Base-by-base conservation (phyloP, 805 yeast species). In the Candida ulmi region DNA sequence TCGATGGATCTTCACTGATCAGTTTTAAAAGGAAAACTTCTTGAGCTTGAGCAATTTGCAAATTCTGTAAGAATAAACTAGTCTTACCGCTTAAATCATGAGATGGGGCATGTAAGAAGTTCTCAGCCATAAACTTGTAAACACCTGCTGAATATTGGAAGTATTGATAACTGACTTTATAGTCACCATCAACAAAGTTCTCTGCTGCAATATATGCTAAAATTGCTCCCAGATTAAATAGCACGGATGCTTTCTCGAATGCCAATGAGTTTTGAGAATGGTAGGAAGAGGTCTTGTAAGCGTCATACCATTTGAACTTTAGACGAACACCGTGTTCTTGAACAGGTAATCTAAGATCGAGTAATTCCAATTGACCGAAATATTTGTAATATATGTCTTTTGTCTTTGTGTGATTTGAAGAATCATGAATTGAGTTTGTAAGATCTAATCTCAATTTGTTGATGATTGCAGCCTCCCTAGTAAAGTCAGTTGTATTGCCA, bases 51-150 rank as follows among this genome's bases (percentile, higher is more conserved):
- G 95, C 93, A 40, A 88, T 65, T 76, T 83, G 78, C 39, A 90
- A 58, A 46, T 72, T 72, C 13, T 71, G 58, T 37, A 91, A 68
- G 27, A 86, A 80, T 31, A 71, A 69, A 9, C 86, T 76, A 1
- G 87, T 78, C 17, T 81, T 76, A 26, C 83, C 83, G 43, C 73
- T 68, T 36, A 90, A 64, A 60, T 91, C 99, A 5, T 71, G 66
- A 4, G 88, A 77, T 1, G 98, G 96, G 0, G 96, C 91, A 61
- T 90, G 93, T 35, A 88, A 63, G 60, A 91, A 91, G 60, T 83
- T 85, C 48, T 84, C 91, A 33, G 81, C 71, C 19, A 90, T 66
- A 48, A 76, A 85, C 43, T 74, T 71, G 53, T 74, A 83, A 24
- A 88, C 72, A 1, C 96, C 95, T 5, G 93, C 83, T 2, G 96